Evolutionary conservation across 345 rosid genomes (phyloP).

Genomic region (Limnanthes douglasii): DNA sequence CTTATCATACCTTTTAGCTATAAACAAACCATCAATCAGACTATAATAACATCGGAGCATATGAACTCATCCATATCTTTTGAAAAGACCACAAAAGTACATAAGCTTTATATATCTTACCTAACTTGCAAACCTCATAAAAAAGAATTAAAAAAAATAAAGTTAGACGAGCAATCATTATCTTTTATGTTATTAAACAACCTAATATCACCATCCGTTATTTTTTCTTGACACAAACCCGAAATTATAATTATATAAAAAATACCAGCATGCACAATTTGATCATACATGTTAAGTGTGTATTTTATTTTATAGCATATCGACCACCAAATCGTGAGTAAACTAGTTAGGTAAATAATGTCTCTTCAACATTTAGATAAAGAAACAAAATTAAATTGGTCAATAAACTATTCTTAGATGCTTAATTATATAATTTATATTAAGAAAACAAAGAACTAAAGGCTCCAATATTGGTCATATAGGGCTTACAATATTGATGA

Average conservation of each 20-base stretch:
- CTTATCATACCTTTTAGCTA: slow-evolving; percentile 31
- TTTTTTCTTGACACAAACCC: slow-evolving; percentile 46
- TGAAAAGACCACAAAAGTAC: slow-evolving; percentile 27
- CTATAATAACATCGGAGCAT: slow-evolving; percentile 33
- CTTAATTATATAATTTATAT: slow-evolving; percentile 15
- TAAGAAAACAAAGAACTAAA: slow-evolving; percentile 35
- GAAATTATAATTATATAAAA: slow-evolving; percentile 36
- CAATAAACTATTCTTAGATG: slow-evolving; percentile 19
- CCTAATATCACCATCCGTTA: slow-evolving; percentile 39
- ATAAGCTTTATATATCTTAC: slow-evolving; percentile 49
- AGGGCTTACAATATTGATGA: slow-evolving; percentile 27
- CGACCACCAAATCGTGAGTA: slow-evolving; percentile 17
- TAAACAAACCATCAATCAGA: slow-evolving; percentile 53
- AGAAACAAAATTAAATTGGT: slow-evolving; percentile 51
- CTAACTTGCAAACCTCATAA: slow-evolving; percentile 58
- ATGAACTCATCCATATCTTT: slow-evolving; percentile 45
- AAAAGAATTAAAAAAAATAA: slow-evolving; percentile 44
- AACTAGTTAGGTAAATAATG: slow-evolving; percentile 24
- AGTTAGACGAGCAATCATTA: slow-evolving; percentile 36
- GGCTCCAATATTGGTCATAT: slow-evolving; percentile 55
- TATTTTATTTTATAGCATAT: slow-evolving; percentile 32
- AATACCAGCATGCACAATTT: slow-evolving; percentile 44
- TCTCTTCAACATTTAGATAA: slow-evolving; percentile 53
- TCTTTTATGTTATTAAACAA: slow-evolving; percentile 51
- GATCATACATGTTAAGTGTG: slow-evolving; percentile 63